Evolutionary conservation across 2,329 filamentous ascomycete genomes (phyloP).

Genomic region (Cladosporium velox): DNA sequence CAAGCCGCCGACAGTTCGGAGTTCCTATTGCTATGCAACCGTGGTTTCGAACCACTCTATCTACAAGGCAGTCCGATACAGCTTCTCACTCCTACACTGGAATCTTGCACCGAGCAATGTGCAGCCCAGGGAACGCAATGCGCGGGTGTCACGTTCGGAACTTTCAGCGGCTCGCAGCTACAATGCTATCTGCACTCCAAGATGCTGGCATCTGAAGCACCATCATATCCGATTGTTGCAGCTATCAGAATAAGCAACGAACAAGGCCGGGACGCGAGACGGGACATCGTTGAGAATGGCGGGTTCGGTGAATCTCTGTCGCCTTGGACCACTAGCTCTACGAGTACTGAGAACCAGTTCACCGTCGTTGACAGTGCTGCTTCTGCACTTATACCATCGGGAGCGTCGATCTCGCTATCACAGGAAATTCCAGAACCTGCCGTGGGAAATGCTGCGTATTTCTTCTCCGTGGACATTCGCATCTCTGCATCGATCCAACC

Average conservation of each 20-base stretch:
- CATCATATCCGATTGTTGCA: neutral
- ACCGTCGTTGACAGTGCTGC: neutral
- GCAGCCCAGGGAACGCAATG: constrained; percentile 8
- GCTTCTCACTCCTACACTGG: neutral
- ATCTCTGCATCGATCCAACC: neutral
- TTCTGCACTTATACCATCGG: neutral
- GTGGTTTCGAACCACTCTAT: neutral
- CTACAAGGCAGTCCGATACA: constrained; percentile 1
- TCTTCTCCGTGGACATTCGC: neutral
- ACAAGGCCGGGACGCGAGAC: neutral
- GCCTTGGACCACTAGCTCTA: neutral
- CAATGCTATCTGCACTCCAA: constrained; percentile 1
- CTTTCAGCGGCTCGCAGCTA: neutral
- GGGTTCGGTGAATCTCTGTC: constrained; percentile 2
- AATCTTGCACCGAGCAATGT: constrained; percentile 3
- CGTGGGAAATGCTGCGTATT: neutral
- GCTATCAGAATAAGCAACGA: neutral
- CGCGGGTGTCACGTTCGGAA: constrained; percentile 4
- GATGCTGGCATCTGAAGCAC: neutral
- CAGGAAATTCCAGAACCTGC: neutral
- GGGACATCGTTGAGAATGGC: neutral
- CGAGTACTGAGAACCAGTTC: neutral
- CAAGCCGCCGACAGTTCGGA: neutral
- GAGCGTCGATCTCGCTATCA: neutral
- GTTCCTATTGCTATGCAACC: constrained; percentile 1